Evolutionary conservation across 2,329 filamentous ascomycete genomes (phyloP), one percentile per base, ranked within the genome.

Genomic region (Colletotrichum neosansevieriae): DNA sequence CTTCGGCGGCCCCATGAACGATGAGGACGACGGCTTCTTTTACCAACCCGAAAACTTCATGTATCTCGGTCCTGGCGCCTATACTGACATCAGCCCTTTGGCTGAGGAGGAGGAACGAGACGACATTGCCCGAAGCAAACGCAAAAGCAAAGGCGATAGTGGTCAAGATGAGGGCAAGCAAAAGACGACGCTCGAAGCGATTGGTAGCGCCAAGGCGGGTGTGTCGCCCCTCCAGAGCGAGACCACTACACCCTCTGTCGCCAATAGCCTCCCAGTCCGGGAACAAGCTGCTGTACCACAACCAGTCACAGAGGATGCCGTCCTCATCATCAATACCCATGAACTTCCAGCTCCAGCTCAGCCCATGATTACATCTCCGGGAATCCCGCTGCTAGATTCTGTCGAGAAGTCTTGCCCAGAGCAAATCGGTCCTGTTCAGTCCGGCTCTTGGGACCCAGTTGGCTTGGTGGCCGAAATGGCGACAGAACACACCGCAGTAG

Each of bases 11-110:
- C 67, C 67, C 3, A 75, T 76, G 74, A 73, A 75, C 21, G 75
- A 77, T 1, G 73, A 80, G 69, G 79, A 78, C 47, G 70, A 75
- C 34, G 72, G 77, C 47, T 79, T 72, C 2, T 83, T 84, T 64
- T 86, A 86, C 67, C 83, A 86, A 68, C 83, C 84, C 3, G 85
- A 85, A 69, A 82, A 79, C 69, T 85, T 87, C 70, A 85, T 86
- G 80, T 86, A 82, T 70, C 79, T 86, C 15, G 85, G 84, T 0
- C 83, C 84, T 0, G 83, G 81, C 2, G 74, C 76, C 2, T 82
- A 83, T 71, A 80, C 73, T 29, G 84, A 85, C 58, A 76, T 83
- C n/a, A 84, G 80, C 50, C 81, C 84, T 0, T 58, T 82, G 32
- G 76, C 71, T 0, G 79, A 81, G 29, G 80, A 83, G 56, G 81